Percentiles rank a stretch among this genome's conserved stretches.
Conservation (phyloP, 495 filamentous ascomycete species). For the Aspergillus nidulans region DNA sequence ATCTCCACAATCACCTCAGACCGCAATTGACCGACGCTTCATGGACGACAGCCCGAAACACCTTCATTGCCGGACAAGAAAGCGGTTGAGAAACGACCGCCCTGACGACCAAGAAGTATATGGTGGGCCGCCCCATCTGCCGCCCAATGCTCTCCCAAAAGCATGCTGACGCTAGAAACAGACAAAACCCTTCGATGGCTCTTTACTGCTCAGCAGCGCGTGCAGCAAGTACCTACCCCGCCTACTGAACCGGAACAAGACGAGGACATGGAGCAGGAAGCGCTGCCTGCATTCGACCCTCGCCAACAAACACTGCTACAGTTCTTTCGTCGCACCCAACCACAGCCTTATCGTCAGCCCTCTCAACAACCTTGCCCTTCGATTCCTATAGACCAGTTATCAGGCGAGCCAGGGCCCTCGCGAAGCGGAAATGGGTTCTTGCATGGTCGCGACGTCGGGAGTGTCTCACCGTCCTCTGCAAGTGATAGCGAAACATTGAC, state of each 20-base stretch:
- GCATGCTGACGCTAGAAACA: slow-evolving; percentile 21
- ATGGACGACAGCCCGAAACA: slow-evolving; percentile 33
- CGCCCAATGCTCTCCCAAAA: background rate
- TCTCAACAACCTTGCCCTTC: slow-evolving; percentile 8
- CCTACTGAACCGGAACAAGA: slow-evolving; percentile 23
- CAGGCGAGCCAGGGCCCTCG: slow-evolving; percentile 22
- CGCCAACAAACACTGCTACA: slow-evolving; percentile 42
- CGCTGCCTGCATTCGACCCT: slow-evolving; percentile 32
- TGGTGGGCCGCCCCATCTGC: slow-evolving; percentile 29
- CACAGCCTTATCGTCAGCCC: slow-evolving; percentile 10
- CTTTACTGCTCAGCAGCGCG: slow-evolving; percentile 36
- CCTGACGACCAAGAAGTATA: slow-evolving; percentile 45
- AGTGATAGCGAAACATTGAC: slow-evolving; percentile 23
- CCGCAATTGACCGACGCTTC: slow-evolving; percentile 19
- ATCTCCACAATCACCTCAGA: slow-evolving; percentile 28
- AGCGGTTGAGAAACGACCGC: slow-evolving; percentile 48
- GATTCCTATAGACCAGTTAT: background rate
- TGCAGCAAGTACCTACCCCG: slow-evolving; percentile 19
- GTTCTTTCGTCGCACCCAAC: slow-evolving; percentile 40
- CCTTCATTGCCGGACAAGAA: slow-evolving; percentile 48
- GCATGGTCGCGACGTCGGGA: slow-evolving; percentile 19
- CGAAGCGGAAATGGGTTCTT: slow-evolving; percentile 13
- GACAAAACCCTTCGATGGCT: slow-evolving; percentile 46
- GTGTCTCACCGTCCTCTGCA: slow-evolving; percentile 15
- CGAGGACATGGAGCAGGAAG: slow-evolving; percentile 26